Conservation (phyloP, 139 green algal species). For the Tetratostichococcus sp. region DNA sequence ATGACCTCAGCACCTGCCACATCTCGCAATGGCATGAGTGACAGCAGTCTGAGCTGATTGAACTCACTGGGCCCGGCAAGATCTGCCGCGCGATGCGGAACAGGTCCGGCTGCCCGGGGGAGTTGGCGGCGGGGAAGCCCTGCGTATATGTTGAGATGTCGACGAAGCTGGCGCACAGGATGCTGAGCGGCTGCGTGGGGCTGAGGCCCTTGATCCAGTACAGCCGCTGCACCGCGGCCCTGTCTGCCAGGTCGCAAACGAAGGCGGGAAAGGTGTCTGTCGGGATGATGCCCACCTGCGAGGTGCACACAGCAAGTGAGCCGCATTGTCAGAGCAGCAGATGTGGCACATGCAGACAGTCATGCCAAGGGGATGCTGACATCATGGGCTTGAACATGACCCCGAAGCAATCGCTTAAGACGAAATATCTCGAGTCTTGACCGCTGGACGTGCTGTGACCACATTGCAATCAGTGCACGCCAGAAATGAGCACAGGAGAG, state of each 20-base stretch:
- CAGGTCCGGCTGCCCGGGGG: constrained; percentile 54
- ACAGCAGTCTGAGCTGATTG: neutral
- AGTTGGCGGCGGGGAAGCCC: constrained; percentile 63
- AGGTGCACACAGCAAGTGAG: neutral
- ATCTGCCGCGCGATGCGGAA: constrained; percentile 65
- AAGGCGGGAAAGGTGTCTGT: constrained; percentile 83
- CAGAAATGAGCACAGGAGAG: too few species aligned
- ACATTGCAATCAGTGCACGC: too few species aligned
- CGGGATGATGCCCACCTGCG: constrained; percentile 79
- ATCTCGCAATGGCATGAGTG: too few species aligned
- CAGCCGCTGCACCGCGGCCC: constrained; percentile 59
- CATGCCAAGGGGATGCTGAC: too few species aligned
- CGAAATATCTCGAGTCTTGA: too few species aligned
- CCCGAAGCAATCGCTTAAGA: too few species aligned
- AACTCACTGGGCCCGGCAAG: constrained; percentile 70
- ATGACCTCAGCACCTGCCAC: too few species aligned
- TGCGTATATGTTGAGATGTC: constrained; percentile 47
- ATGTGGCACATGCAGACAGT: too few species aligned
- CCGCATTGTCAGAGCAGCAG: too few species aligned
- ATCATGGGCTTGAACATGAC: too few species aligned
- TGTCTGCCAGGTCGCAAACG: constrained; percentile 70
- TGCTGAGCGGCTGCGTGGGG: constrained; percentile 69
- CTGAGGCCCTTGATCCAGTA: constrained; percentile 65
- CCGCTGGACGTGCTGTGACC: too few species aligned
- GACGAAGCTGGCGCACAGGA: constrained; percentile 58